These are phyloP conservation scores for Linnemannia hyalina DNA, from an alignment of 192 early-diverging fungal species.

Conservation along the genomic window DNA sequence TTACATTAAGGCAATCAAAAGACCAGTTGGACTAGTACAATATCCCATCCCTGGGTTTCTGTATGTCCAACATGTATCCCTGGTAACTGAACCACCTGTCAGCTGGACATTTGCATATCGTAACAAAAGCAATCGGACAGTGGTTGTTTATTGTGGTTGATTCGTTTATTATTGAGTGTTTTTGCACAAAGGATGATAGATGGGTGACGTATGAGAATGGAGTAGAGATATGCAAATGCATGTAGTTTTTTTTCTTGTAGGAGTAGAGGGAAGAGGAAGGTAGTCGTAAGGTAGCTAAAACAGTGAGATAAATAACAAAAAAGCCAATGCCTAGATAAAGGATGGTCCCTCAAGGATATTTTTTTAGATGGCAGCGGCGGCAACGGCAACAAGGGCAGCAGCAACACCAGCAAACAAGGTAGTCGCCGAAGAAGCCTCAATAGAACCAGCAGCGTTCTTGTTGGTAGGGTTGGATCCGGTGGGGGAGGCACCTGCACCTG, in stretches of 20 bases:
- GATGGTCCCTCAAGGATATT: neutral
- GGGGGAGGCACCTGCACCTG: neutral
- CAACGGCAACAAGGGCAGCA: neutral
- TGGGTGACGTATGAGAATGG: neutral
- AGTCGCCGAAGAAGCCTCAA: neutral
- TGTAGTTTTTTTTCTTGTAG: neutral
- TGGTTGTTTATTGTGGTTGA: neutral
- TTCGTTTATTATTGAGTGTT: neutral
- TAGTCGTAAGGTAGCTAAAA: neutral
- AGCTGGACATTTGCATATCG: neutral
- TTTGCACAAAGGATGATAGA: neutral
- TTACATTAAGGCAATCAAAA: neutral
- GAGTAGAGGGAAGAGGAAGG: neutral
- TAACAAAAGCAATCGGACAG: too few species aligned
- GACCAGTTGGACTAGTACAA: neutral
- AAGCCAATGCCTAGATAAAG: too few species aligned
- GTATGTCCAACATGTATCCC: neutral
- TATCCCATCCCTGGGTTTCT: neutral
- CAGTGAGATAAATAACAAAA: neutral
- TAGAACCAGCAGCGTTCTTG: neutral
- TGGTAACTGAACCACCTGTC: neutral
- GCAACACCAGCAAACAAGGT: neutral
- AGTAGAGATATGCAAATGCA: neutral
- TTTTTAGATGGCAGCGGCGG: neutral
- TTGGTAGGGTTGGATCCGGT: neutral